These are phyloP conservation scores for Entomortierella lignicola DNA, from an alignment of 192 early-diverging fungal genomes.

Conservation along the genomic window DNA sequence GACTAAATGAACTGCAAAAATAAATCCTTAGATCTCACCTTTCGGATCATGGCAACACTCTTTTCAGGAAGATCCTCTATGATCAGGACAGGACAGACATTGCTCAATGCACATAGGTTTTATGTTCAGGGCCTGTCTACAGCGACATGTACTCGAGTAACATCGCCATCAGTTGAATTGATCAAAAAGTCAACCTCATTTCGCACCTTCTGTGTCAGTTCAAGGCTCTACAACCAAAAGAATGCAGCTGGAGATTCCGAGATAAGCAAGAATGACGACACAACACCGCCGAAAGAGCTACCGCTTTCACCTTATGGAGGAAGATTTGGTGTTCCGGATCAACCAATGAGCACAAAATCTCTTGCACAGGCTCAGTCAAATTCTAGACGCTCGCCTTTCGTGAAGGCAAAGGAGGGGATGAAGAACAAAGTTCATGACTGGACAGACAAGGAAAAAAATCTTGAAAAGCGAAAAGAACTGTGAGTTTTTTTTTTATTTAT, in stretches of 20 bases:
- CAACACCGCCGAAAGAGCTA: background rate
- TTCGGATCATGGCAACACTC: slow-evolving; percentile 2
- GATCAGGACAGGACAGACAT: background rate
- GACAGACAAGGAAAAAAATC: slow-evolving; percentile 62
- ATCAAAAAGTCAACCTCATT: background rate
- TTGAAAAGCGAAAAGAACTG: slow-evolving; percentile 62
- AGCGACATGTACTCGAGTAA: background rate
- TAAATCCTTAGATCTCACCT: too few relatives aligned
- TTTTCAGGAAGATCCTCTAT: slow-evolving; percentile 1
- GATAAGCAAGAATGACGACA: background rate
- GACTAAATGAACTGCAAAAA: too few relatives aligned
- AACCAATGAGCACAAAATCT: slow-evolving; percentile 44
- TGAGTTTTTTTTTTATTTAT: slow-evolving; percentile 19
- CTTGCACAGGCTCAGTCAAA: slow-evolving; percentile 20
- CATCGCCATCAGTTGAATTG: background rate
- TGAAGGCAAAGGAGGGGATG: slow-evolving; percentile 44
- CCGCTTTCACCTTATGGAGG: slow-evolving; percentile 43
- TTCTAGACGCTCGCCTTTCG: slow-evolving; percentile 34
- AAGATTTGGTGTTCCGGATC: slow-evolving; percentile 41
- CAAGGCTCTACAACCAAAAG: background rate
- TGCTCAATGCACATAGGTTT: background rate
- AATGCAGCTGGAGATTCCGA: background rate
- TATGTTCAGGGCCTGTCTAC: background rate
- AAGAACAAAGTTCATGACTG: slow-evolving; percentile 60
- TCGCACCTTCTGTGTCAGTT: background rate